Percentiles rank a stretch among this genome's conserved stretches.
Evolutionary conservation across 352 stramenopile species (phyloP).

Genomic region (Globisporangium middletonii): DNA sequence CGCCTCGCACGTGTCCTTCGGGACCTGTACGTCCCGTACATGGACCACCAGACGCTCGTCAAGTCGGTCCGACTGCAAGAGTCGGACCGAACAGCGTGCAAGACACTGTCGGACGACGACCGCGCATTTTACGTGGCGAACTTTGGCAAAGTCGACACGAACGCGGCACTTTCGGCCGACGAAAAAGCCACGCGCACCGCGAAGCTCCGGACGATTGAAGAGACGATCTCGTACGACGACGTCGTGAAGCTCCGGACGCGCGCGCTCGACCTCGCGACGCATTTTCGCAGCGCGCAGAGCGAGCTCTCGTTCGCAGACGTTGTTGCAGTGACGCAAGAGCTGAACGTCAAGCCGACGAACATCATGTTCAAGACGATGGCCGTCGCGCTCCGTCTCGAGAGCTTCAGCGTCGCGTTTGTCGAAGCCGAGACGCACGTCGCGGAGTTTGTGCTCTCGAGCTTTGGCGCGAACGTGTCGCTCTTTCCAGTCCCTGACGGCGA

Average conservation of each 20-base stretch:
- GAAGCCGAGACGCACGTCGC: constrained; percentile 34
- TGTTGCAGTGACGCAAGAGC: constrained; percentile 32
- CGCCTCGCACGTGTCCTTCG: constrained; percentile 37
- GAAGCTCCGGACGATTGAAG: constrained; percentile 35
- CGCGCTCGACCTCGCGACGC: constrained; percentile 29
- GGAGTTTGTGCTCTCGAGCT: constrained; percentile 44
- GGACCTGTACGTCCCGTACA: constrained; percentile 51
- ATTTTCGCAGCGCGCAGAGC: constrained; percentile 32
- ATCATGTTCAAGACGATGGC: constrained; percentile 53
- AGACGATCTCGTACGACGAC: constrained; percentile 35
- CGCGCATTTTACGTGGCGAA: constrained; percentile 44
- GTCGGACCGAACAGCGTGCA: constrained; percentile 30
- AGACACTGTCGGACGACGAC: constrained; percentile 37
- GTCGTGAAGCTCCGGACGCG: constrained; percentile 42
- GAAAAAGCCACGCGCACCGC: constrained; percentile 35
- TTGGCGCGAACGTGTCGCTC: constrained; percentile 37
- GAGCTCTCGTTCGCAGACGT: constrained; percentile 39
- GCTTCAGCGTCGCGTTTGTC: constrained; percentile 44
- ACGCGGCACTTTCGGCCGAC: constrained; percentile 30
- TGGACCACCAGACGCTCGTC: constrained; percentile 45
- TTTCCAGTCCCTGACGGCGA: constrained; percentile 38
- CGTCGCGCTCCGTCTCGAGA: constrained; percentile 43
- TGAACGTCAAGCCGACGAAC: constrained; percentile 32
- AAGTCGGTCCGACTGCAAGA: constrained; percentile 42
- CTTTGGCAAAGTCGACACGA: constrained; percentile 37